These are phyloP conservation scores for Thermomucor indicae-seudaticae DNA, from an alignment of 371 early-diverging fungal genomes.

Conservation along the genomic window DNA sequence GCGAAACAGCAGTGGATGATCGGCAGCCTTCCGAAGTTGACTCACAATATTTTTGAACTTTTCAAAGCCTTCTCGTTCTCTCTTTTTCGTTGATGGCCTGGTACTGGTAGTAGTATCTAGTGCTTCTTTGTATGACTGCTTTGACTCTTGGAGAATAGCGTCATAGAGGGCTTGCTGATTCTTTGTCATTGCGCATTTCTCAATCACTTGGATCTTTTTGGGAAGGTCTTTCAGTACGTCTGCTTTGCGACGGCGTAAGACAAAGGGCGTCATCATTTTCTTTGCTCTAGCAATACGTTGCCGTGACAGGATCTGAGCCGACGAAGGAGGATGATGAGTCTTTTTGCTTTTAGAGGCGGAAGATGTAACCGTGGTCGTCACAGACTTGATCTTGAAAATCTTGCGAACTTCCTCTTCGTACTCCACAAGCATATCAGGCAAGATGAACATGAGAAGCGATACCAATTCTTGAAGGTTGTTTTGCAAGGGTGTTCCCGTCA, in stretches of 20 bases:
- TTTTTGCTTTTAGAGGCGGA: no score
- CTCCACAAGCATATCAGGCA: slow-evolving; percentile 82
- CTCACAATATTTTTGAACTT: slow-evolving; percentile 66
- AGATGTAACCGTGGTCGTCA: slow-evolving; percentile 11
- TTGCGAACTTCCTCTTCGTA: slow-evolving; percentile 50
- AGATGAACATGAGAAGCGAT: slow-evolving; percentile 88
- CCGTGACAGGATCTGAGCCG: slow-evolving; percentile 46
- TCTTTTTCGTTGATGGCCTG: slow-evolving; percentile 6
- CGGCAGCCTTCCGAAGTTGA: slow-evolving; percentile 82
- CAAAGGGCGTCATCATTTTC: slow-evolving; percentile 79
- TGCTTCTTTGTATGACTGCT: slow-evolving; percentile 14
- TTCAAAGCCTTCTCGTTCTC: slow-evolving; percentile 11
- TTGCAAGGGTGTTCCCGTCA: slow-evolving; percentile 83
- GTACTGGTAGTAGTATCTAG: no score
- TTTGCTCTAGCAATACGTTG: slow-evolving; percentile 66
- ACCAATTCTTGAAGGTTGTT: slow-evolving; percentile 83
- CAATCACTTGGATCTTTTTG: slow-evolving; percentile 45
- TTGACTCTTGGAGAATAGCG: slow-evolving; percentile 33
- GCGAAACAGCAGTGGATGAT: slow-evolving; percentile 82
- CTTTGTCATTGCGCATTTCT: slow-evolving; percentile 41
- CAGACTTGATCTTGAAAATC: slow-evolving; percentile 52
- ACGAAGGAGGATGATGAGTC: background rate
- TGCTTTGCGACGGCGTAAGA: slow-evolving; percentile 68
- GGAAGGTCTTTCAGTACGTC: slow-evolving; percentile 72
- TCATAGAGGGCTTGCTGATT: slow-evolving; percentile 41